phyloP scores from a whole-genome alignment of 2,329 filamentous ascomycete species.

The Sporothrix schenckii region DNA sequence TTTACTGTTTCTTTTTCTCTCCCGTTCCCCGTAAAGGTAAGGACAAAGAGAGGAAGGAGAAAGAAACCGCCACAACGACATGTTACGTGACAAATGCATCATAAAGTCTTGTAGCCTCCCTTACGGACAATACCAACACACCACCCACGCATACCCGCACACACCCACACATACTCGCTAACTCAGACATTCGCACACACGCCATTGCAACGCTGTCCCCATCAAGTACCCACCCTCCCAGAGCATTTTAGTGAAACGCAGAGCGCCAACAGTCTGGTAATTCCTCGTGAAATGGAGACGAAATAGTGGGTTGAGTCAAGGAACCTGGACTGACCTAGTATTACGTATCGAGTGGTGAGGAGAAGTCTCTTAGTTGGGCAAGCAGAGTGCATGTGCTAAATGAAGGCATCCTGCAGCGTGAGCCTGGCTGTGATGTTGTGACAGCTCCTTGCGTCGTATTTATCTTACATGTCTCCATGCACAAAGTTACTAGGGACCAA shows the following conservation, averaged over 20 bases:
- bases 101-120: not conserved
- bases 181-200: not conserved
- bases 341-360: not conserved
- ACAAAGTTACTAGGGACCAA: not conserved
- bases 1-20: not conserved
- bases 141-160: not conserved
- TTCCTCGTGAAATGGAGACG: not conserved
- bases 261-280: constrained; percentile 30
- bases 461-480: not conserved
- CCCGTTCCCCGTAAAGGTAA: not conserved
- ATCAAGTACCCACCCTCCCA: not conserved
- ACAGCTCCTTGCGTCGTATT: not conserved
- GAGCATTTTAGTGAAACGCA: constrained; percentile 29
- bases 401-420: not conserved
- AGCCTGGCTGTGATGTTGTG: not conserved
- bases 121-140: not conserved
- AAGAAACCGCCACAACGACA: not conserved
- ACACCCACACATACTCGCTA: not conserved
- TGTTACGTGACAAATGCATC: constrained; percentile 18
- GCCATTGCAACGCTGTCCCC: not conserved
- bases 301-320: constrained; percentile 19
- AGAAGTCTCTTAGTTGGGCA: no score
- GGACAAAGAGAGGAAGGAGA: not conserved
- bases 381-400: no score
- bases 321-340: constrained; percentile 3